These are phyloP conservation scores for Neurospora hispaniola DNA, from an alignment of 495 filamentous ascomycete genomes.

Conservation along the genomic window DNA sequence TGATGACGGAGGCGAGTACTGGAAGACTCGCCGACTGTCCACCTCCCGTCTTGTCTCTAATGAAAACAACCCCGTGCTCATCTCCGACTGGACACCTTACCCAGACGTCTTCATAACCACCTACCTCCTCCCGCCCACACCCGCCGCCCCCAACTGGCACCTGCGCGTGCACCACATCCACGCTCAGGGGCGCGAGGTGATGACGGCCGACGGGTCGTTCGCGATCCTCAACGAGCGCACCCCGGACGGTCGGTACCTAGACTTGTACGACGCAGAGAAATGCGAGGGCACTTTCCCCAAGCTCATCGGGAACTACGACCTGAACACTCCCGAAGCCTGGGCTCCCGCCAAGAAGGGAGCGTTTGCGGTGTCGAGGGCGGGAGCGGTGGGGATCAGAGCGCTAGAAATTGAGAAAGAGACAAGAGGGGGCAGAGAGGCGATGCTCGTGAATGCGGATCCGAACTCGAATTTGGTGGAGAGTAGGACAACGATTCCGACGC, in stretches of 20 bases:
- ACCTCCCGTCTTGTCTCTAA: constrained; percentile 44
- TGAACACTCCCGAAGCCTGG: constrained; percentile 46
- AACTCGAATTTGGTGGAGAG: constrained; percentile 67
- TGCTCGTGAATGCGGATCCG: constrained; percentile 60
- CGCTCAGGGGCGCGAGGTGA: constrained; percentile 44
- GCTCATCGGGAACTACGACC: constrained; percentile 46
- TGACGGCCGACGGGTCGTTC: constrained; percentile 60
- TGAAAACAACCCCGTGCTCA: constrained; percentile 42
- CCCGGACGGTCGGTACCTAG: constrained; percentile 47
- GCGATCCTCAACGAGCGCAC: constrained; percentile 55
- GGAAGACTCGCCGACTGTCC: constrained; percentile 59
- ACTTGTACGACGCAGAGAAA: constrained; percentile 32
- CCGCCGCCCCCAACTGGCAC: constrained; percentile 54
- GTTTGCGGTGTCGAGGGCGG: constrained; percentile 50
- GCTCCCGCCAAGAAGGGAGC: constrained; percentile 39
- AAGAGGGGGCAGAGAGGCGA: constrained; percentile 35
- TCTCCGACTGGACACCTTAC: constrained; percentile 59
- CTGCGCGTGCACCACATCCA: constrained; percentile 50
- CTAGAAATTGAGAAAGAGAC: constrained; percentile 25
- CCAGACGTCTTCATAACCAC: constrained; percentile 53
- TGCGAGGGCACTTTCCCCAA: constrained; percentile 39
- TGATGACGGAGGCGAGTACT: constrained; percentile 68
- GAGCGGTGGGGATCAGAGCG: constrained; percentile 61
- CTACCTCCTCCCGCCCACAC: constrained; percentile 50
- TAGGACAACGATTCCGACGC: constrained; percentile 57